Conservation (phyloP, 1,284 basidiomycete species). For the Tremellales sp. region DNA sequence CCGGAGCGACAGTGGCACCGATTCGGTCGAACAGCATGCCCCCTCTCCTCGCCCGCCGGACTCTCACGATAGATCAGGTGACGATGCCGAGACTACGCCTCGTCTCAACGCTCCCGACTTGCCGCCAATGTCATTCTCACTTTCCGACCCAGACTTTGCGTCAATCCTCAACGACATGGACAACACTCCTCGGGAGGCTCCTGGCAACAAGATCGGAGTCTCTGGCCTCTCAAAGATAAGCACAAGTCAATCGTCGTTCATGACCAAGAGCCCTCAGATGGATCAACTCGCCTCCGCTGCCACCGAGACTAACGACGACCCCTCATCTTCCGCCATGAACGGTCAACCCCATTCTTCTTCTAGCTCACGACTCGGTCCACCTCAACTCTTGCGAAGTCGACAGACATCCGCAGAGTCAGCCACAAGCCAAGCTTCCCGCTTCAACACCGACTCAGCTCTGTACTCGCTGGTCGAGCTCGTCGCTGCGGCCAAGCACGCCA, state of each 20-base stretch:
- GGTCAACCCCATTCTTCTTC: conserved; percentile 16
- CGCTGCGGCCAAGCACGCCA: conserved; percentile 60
- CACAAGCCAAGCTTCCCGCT: conserved; percentile 24
- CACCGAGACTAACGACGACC: conserved; percentile 1
- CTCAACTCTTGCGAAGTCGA: conserved; percentile 29
- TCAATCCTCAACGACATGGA: conserved; percentile 43
- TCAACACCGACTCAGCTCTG: conserved; percentile 31
- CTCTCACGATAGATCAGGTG: conserved; percentile 2
- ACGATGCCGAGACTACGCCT: conserved; percentile 23
- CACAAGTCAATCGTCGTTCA: conserved; percentile 6
- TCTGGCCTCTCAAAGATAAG: conserved; percentile 1
- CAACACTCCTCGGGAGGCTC: conserved; percentile 15
- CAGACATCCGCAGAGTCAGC: conserved; percentile 40
- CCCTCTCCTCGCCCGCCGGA: conserved; percentile 1
- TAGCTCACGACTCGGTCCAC: conserved; percentile 18
- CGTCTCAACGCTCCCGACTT: conserved; percentile 41
- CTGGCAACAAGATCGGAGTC: conserved; percentile 7
- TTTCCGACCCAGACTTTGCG: conserved; percentile 50
- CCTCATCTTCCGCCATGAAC: neutral
- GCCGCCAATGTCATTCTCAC: conserved; percentile 46
- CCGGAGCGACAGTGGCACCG: conserved; percentile 1
- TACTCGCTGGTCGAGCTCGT: conserved; percentile 49
- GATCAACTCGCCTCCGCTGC: conserved; percentile 17
- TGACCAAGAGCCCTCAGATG: conserved; percentile 22
- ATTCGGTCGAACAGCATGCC: neutral